Evolutionary conservation across 148 eudicot species (phyloP), one percentile per base, ranked within the genome.

Genomic region (Gaultheria prostrata): DNA sequence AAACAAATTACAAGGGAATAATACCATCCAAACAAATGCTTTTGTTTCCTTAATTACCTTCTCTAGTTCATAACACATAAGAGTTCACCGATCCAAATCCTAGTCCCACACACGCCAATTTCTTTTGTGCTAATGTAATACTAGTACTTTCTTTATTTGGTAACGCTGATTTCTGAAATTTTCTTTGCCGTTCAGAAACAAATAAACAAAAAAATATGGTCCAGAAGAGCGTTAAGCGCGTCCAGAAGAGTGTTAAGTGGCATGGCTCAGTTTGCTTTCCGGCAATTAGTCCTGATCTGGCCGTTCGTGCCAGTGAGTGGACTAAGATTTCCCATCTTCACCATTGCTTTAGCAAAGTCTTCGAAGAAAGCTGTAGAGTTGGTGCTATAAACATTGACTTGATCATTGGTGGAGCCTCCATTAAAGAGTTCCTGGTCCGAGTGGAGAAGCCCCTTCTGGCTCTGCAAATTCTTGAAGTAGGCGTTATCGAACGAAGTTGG

Each of bases 391-490:
- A 84, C 53, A 10, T 84, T 75, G 13, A 94, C 95, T 67, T 70
- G 87, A 43, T 90, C 82, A 80, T 94, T 91, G 0, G 92, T 90
- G 24, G 94, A 88, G 4, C 93, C 98, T 0, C 84, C 84, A 1
- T 65, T 86, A 69, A 70, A 94, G 48, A 94, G 86, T 57, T 90
- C 80, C 71, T 94, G 98, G 54, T 94, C 98, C 0, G 98, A 92
- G 75, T 92, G 95, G 26, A 94, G 90, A 10, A 92, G 89, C 0
- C 94, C 94, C 76, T 83, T 86, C 8, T 74, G 85, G 81, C 32
- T 82, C 17, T 84, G 9, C 83, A 92, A 82, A 77, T 90, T 77
- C 28, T 70, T 85, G 88, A 28, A 94, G 82, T 91, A 94, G 1
- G 88, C 85, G 26, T 89, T 91, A 80, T 94, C 93, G 76, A 94